Conservation (phyloP, 805 yeast species). For the Cyberlindnera mycetangii region DNA sequence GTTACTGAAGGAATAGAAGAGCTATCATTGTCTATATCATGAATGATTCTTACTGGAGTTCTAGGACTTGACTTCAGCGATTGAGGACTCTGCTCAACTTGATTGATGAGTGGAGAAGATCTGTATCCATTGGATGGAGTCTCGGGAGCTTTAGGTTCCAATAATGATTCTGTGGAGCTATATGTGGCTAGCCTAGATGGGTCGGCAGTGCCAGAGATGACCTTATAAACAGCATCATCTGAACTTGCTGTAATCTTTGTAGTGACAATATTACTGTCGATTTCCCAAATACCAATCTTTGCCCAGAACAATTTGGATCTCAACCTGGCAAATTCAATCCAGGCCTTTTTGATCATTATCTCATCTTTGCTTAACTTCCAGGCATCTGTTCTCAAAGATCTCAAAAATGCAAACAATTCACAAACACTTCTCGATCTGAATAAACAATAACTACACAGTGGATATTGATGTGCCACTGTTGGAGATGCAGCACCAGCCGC, state of each 20-base stretch:
- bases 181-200: slow-evolving; percentile 8
- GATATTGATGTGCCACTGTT: slow-evolving; percentile 45
- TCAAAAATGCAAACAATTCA: slow-evolving; percentile 74
- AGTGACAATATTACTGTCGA: slow-evolving; percentile 31
- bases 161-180: slow-evolving; percentile 19
- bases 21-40: not conserved
- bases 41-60: slow-evolving; percentile 2
- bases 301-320: slow-evolving; percentile 82
- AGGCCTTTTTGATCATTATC: slow-evolving; percentile 45
- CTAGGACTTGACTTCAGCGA: not conserved
- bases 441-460: slow-evolving; percentile 81
- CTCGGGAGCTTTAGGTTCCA: slow-evolving; percentile 4
- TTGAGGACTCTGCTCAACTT: slow-evolving; percentile 7
- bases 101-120: slow-evolving; percentile 20
- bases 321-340: slow-evolving; percentile 62
- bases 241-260: slow-evolving; percentile 32
- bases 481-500: slow-evolving; percentile 11
- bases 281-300: slow-evolving; percentile 76
- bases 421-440: slow-evolving; percentile 76
- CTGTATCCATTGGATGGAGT: slow-evolving; percentile 8
- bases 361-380: slow-evolving; percentile 52
- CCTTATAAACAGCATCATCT: slow-evolving; percentile 19
- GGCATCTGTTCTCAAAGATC: slow-evolving; percentile 54
- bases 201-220: slow-evolving; percentile 8
- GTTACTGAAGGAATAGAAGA: slow-evolving; percentile 1